A percentile compares a stretch with the other conserved stretches of the same genome.
Conservation (phyloP, 192 early-diverging fungal genomes). For the Coemansia aciculifera region DNA sequence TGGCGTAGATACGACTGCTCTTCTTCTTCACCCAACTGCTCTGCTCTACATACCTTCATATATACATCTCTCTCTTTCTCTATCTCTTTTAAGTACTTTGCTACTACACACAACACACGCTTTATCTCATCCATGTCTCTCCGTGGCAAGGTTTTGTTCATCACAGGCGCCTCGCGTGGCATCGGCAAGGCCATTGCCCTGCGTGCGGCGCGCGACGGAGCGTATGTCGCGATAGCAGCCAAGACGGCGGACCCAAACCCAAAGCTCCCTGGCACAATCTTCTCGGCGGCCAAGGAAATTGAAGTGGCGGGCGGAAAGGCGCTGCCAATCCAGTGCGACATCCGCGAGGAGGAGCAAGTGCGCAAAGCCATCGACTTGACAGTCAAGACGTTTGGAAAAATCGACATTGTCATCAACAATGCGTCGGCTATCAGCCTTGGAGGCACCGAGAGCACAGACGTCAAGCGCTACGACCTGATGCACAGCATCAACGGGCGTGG, state of each 20-base stretch:
- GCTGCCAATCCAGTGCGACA: conserved; percentile 79
- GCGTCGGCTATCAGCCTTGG: conserved; percentile 74
- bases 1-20: neutral
- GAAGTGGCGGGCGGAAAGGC: conserved; percentile 73
- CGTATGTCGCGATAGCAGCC: conserved; percentile 70
- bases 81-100: neutral
- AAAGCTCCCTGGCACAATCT: conserved; percentile 83
- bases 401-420: conserved; percentile 84
- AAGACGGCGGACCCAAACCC: conserved; percentile 72
- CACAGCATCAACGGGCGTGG: conserved; percentile 77
- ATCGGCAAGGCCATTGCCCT: conserved; percentile 79
- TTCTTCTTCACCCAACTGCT: neutral
- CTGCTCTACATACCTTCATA: neutral
- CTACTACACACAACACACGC: neutral
- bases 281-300: conserved; percentile 72
- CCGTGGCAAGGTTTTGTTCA: conserved; percentile 57
- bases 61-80: neutral
- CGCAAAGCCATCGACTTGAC: conserved; percentile 65
- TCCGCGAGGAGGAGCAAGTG: conserved; percentile 78
- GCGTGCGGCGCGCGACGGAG: conserved; percentile 66
- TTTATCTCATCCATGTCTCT: conserved; percentile 43
- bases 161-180: conserved; percentile 67
- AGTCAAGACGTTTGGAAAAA: conserved; percentile 68
- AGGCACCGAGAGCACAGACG: conserved; percentile 57
- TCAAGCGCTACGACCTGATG: conserved; percentile 75